Evolutionary conservation across 805 yeast species (phyloP), one percentile per base, ranked within the genome.

Genomic region (Myxozyma geophila): DNA sequence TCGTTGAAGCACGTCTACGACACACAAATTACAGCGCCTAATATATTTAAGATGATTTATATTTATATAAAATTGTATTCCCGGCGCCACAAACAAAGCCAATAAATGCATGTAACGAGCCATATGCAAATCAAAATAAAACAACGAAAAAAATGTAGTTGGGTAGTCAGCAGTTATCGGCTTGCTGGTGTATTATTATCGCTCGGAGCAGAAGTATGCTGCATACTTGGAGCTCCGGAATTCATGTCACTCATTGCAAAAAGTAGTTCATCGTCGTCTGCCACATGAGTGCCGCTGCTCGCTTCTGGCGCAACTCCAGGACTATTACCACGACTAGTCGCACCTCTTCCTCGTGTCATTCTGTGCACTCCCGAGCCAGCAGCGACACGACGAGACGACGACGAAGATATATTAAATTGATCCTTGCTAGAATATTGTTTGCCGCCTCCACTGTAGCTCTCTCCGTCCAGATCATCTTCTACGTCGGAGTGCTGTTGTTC

Each of bases 161-260:
- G 7, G 17, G 47, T 8, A 39, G n/a, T 12, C 12, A 39, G 28
- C 28, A 28, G 15, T 19, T 43, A 46, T 23, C 44, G 1, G n/a
- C n/a, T n/a, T 51, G 36, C 54, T 19, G 21, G n/a, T 35, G 47
- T n/a, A n/a, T 43, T 43, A 8, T 49, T 19, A 35, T 15, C 19
- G 17, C n/a, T 37, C 15, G 53, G 53, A 33, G 21, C 17, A 49
- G 13, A 28, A 8, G 8, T 37, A 13, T 6, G 19, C 8, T 36
- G 17, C 7, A 51, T 23, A 36, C 54, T 51, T 6, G 54, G 33
- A 33, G 37, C 54, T 12, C 54, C 62, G 7, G 54, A 46, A 47
- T 59, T 59, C 78, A 76, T 76, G 54, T 76, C 78, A 46, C 79
- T 76, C 78, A 76, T 76, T 7, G 78, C 78, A 69, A 76, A 76